Evolutionary conservation across 2,329 filamentous ascomycete genomes (phyloP).

Genomic region (Thielaviopsis euricoi): DNA sequence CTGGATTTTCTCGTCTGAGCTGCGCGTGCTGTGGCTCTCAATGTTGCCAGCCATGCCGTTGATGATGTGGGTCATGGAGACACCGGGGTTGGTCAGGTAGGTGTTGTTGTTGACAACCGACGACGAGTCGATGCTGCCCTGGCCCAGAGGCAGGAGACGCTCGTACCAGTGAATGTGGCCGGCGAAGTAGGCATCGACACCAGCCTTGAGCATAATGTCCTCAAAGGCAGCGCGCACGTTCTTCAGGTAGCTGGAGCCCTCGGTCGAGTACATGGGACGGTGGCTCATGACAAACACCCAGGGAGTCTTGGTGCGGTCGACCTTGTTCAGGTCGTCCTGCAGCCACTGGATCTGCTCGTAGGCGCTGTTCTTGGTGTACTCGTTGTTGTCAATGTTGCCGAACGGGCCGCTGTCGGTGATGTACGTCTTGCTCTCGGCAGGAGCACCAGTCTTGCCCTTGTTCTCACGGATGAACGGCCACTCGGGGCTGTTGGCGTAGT

Average conservation of each 20-base stretch:
- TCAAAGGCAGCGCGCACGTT: conserved; percentile 30
- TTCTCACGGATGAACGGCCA: conserved; percentile 27
- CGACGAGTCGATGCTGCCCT: conserved; percentile 22
- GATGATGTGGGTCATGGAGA: conserved; percentile 31
- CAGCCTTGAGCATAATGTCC: conserved; percentile 24
- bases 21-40: conserved; percentile 29
- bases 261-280: conserved; percentile 31
- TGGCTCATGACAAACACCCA: conserved; percentile 34
- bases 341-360: conserved; percentile 33
- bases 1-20: conserved; percentile 19
- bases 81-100: conserved; percentile 29
- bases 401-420: conserved; percentile 33
- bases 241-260: conserved; percentile 26
- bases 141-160: conserved; percentile 13
- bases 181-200: conserved; percentile 29
- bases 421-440: conserved; percentile 25
- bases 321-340: conserved; percentile 24
- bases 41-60: conserved; percentile 38
- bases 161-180: conserved; percentile 17
- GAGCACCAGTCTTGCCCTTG: conserved; percentile 23
- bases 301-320: conserved; percentile 30
- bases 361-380: conserved; percentile 22
- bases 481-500: conserved; percentile 30
- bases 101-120: conserved; percentile 31
- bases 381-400: conserved; percentile 24